Evolutionary conservation across 2,329 filamentous ascomycete species (phyloP).

Genomic region (Harringtonia aguacate): DNA sequence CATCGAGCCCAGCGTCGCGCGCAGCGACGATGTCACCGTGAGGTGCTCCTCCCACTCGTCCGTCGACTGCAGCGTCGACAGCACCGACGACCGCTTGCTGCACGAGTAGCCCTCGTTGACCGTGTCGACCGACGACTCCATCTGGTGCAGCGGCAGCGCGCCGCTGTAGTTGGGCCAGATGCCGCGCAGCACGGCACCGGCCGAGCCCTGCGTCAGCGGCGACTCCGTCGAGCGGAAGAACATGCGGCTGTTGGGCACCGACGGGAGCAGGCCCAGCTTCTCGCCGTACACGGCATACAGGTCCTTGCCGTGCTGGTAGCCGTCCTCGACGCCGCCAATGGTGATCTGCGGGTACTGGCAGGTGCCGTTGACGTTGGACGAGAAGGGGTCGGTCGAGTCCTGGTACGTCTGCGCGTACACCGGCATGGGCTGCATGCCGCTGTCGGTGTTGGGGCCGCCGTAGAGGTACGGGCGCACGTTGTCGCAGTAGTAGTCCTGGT

Average conservation of each 20-base stretch:
- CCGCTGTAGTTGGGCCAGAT: constrained; percentile 1
- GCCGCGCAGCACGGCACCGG: constrained; percentile 1
- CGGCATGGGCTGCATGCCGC: constrained; percentile 1
- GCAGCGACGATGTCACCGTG: background rate
- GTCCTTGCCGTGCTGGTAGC: constrained; percentile 3
- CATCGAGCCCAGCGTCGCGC: background rate
- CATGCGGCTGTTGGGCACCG: background rate
- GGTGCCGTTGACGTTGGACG: background rate
- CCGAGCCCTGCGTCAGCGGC: constrained; percentile 1
- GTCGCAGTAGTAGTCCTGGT: background rate
- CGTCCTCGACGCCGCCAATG: constrained; percentile 2
- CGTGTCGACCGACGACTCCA: background rate
- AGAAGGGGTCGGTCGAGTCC: constrained; percentile 1
- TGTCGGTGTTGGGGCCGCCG: background rate
- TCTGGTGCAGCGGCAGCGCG: constrained; percentile 1
- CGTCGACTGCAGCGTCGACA: background rate
- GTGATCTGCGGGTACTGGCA: constrained; percentile 6
- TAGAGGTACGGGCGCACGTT: background rate
- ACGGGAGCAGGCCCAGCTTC: constrained; percentile 2
- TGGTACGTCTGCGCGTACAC: constrained; percentile 3
- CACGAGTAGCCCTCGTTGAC: constrained; percentile 4
- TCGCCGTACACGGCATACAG: constrained; percentile 3
- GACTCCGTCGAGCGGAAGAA: background rate
- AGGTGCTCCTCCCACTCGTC: constrained; percentile 1
- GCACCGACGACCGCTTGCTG: background rate